Evolutionary conservation across 805 yeast species (phyloP).

Genomic region (Suhomyces prunicola): DNA sequence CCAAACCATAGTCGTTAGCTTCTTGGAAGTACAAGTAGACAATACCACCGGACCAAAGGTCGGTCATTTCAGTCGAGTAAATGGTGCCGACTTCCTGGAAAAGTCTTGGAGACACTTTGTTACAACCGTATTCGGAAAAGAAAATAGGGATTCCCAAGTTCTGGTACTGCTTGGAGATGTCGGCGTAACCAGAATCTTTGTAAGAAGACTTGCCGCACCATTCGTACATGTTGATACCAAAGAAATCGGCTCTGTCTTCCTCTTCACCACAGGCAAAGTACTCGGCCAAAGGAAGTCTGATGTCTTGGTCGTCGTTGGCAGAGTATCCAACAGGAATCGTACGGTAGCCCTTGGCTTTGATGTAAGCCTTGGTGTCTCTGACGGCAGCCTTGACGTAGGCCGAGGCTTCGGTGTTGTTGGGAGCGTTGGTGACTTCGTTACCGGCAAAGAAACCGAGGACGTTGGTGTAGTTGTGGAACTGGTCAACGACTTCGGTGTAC

Average conservation of each 20-base stretch:
- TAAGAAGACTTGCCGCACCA: slow-evolving; percentile 75
- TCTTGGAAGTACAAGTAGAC: slow-evolving; percentile 84
- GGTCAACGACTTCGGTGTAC: slow-evolving; percentile 68
- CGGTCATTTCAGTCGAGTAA: slow-evolving; percentile 68
- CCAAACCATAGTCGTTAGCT: slow-evolving; percentile 72
- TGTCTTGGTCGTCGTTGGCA: slow-evolving; percentile 68
- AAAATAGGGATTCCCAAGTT: slow-evolving; percentile 70
- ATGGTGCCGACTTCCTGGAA: slow-evolving; percentile 70
- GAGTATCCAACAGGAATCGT: slow-evolving; percentile 78
- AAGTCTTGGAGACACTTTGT: slow-evolving; percentile 62
- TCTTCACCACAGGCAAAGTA: slow-evolving; percentile 73
- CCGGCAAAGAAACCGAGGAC: slow-evolving; percentile 83
- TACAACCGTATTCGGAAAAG: slow-evolving; percentile 85
- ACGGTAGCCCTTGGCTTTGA: slow-evolving; percentile 58
- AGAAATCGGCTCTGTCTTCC: slow-evolving; percentile 69
- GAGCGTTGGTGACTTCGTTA: slow-evolving; percentile 74
- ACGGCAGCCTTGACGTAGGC: slow-evolving; percentile 82
- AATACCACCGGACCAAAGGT: slow-evolving; percentile 87
- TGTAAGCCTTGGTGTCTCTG: slow-evolving; percentile 72
- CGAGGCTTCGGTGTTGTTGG: slow-evolving; percentile 67
- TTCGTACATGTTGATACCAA: slow-evolving; percentile 86
- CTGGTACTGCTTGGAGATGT: slow-evolving; percentile 59
- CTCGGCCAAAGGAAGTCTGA: slow-evolving; percentile 67
- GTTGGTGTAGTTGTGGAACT: slow-evolving; percentile 66
- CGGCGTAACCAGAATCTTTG: slow-evolving; percentile 59